A percentile compares a stretch with the other conserved stretches of the same genome.
These are phyloP conservation scores for Cenchrus purpureus DNA, from an alignment of 176 grass and related monocot species.

Conservation along the genomic window DNA sequence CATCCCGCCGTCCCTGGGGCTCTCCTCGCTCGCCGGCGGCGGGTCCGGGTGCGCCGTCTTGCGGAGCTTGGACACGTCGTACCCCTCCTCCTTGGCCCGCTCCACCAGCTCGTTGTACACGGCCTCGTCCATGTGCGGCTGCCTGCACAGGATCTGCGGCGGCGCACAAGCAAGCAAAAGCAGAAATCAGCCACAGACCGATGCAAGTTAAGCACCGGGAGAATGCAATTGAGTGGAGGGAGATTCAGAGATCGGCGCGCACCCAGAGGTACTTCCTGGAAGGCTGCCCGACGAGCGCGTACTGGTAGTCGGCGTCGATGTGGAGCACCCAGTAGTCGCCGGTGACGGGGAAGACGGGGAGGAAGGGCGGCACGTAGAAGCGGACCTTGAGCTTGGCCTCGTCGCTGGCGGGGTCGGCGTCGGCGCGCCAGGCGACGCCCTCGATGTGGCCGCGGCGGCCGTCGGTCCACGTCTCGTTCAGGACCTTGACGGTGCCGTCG, in stretches of 20 bases:
- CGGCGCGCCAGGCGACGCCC: constrained; percentile 59
- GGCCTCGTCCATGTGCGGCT: constrained; percentile 62
- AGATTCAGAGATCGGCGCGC: neutral
- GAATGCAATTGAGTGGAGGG: neutral
- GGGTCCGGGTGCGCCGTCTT: constrained; percentile 65
- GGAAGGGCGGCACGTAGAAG: constrained; percentile 80
- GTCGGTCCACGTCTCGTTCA: constrained; percentile 88
- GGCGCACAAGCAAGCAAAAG: neutral
- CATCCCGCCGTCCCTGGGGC: constrained; percentile 48
- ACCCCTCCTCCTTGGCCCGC: constrained; percentile 67
- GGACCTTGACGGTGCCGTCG: constrained; percentile 62
- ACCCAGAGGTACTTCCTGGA: constrained; percentile 92
- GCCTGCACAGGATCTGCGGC: constrained; percentile 69
- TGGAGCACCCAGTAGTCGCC: constrained; percentile 96
- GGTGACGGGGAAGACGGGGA: constrained; percentile 74
- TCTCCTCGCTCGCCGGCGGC: constrained; percentile 55
- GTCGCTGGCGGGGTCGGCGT: constrained; percentile 58
- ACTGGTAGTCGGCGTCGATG: constrained; percentile 66
- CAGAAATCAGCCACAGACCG: neutral
- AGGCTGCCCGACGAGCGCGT: constrained; percentile 85
- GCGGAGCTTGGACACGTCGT: constrained; percentile 64
- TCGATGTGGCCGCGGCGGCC: constrained; percentile 70
- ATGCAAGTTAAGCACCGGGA: neutral
- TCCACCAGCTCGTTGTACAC: constrained; percentile 55
- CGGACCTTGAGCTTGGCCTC: constrained; percentile 84